Evolutionary conservation across 306 rosid genomes (phyloP), one percentile per base, ranked within the genome.

Genomic region (Heteromeles arbutifolia): DNA sequence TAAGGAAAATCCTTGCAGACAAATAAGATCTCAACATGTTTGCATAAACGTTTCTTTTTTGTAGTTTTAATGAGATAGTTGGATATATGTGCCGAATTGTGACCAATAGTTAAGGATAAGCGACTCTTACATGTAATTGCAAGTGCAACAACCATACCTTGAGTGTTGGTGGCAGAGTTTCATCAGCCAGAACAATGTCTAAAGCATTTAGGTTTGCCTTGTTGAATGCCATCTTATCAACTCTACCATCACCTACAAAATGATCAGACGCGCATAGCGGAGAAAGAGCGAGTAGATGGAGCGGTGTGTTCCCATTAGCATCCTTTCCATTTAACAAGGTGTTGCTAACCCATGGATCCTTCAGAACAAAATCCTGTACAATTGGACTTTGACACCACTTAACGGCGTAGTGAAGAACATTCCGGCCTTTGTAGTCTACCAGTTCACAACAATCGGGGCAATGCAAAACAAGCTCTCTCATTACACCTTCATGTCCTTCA

Each of bases 381-480:
- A 31, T 1, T 54, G 1, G 8, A 58, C 17, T 0, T 24, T 11
- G 28, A 4, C 3, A 1, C 1, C n/a, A 1, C 2, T 6, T 1
- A 0, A 69, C 17, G 22, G 61, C 61, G 11, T n/a, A 77, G 56
- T 77, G 80, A 18, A 78, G 70, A 31, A 52, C 8, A 62, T 78
- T 70, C 41, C 17, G 8, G 12, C 81, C 76, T 70, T 9, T 1
- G 0, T 78, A 10, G 50, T 78, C 75, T 7, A 69, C 70, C 39
- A 78, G 8, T 70, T 63, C 67, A 6, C 68, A 24, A 18, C 77
- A 37, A 41, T 61, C 58, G 4, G 43, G 77, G 37, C 69, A 59
- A 1, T 1, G 14, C 13, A 18, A 25, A 67, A 25, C 14, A 25
- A 59, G 32, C 15, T 28, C 1, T 15, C 12, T 1, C 5, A 62